Base-by-base conservation (phyloP, 2,329 filamentous ascomycete genomes). In the Aspergillus ruber region DNA sequence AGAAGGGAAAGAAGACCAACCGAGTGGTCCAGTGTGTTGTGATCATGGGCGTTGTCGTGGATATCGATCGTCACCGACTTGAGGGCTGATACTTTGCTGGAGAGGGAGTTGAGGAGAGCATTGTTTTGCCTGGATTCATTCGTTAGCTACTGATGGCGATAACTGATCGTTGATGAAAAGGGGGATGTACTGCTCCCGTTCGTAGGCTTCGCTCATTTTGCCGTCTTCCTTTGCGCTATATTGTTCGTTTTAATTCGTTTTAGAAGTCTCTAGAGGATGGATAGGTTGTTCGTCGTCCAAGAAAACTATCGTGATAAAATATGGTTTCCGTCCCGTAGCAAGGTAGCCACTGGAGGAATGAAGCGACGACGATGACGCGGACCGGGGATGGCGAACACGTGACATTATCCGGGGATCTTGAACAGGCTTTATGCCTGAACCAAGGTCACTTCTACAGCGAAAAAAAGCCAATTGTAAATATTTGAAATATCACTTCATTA, bases 51-150 rank as follows among this genome's bases (percentile, higher is more conserved):
- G 67, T 93, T 90, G 73, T 97, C 90, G 78, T 97, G 96, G 63
- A 98, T 98, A 74, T 98, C 90, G 56, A 97, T 83, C 38, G 93
- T 98, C 44, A 98, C 89, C 69, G 87, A 88, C 63, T 91, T 89
- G 54, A 98, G 81, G 45, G 90, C 89, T 15, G 88, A 88, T 47
- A 97, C 90, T 74, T 98, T 98, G 56, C 83, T 80, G 13, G 87
- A 86, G 33, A 98, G 85, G 67, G 95, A 90, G 62, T 91, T 85
- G 48, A 98, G 86, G 59, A 91, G 90, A 57, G 88, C 84, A 73
- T 97, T 95, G 75, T 98, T 98, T 72, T 98, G 93, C 61, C 81
- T 83, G 53, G 40, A 41, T 10, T 18, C 1, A 23, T 2, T 15
- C 20, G 27, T 52, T 42, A 53, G 48, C 29, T 9, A 29, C 25